Evolutionary conservation across 371 early-diverging fungal genomes (phyloP).

Genomic region (Syncephalis fuscata): DNA sequence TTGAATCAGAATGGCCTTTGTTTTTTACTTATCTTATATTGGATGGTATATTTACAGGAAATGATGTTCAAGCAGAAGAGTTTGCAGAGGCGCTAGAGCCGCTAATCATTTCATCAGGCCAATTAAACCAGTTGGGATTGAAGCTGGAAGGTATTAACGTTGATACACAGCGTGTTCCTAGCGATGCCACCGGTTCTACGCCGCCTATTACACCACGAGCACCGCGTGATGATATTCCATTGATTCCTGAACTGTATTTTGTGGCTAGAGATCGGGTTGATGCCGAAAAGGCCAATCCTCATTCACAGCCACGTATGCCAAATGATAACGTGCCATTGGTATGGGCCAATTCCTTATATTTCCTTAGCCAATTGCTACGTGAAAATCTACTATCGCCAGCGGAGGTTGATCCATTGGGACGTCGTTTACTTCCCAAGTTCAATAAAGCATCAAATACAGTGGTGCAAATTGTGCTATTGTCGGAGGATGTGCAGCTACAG

Average conservation of each 20-base stretch:
- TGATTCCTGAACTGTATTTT: constrained; percentile 70
- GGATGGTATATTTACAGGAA: constrained; percentile 60
- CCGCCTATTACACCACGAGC: constrained; percentile 11
- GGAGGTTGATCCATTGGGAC: constrained; percentile 77
- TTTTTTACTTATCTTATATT: constrained; percentile 82
- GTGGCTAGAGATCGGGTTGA: constrained; percentile 58
- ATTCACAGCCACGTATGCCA: constrained; percentile 59
- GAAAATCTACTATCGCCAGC: constrained; percentile 60
- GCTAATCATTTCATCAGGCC: constrained; percentile 50
- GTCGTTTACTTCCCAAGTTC: constrained; percentile 34
- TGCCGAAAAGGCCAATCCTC: constrained; percentile 52
- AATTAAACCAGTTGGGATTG: constrained; percentile 13
- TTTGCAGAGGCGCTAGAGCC: constrained; percentile 50
- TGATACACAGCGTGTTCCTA: constrained; percentile 15
- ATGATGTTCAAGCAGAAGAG: constrained; percentile 45
- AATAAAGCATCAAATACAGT: constrained; percentile 28
- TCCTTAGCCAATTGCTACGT: constrained; percentile 58
- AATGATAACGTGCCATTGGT: constrained; percentile 81
- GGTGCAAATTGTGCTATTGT: constrained; percentile 64
- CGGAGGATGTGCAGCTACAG: constrained; percentile 59
- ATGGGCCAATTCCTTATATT: constrained; percentile 77
- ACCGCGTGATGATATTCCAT: constrained; percentile 19
- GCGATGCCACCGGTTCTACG: constrained; percentile 11
- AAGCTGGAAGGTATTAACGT: too few species aligned
- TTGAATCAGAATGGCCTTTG: constrained; percentile 87